Evolutionary conservation across 2,329 filamentous ascomycete genomes (phyloP), one percentile per base, ranked within the genome.

Genomic region (Aspergillaceae sp.): DNA sequence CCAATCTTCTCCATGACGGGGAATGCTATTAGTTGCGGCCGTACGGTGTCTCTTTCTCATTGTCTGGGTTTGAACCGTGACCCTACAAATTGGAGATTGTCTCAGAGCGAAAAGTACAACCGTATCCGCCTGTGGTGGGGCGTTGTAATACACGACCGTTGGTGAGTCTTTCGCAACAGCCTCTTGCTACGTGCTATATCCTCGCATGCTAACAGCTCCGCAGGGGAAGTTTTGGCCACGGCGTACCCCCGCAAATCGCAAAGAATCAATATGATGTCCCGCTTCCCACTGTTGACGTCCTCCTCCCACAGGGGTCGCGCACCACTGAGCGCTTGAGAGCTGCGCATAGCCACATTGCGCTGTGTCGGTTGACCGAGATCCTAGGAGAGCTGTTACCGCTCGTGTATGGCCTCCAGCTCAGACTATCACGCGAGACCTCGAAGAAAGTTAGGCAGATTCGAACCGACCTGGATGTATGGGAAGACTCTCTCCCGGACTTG

Each of bases 1-100:
- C 80, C 80, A 1, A 77, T 77, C 5, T 79, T 77, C 5, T 77
- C 77, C 1, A 74, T 82, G 56, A 75, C 79, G 4, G 78, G 78
- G 0, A 79, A 79, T 54, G 72, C 76, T 5, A 71, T 76, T 29
- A 74, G 74, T 9, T 74, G 73, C 48, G 75, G 75, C 0, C 72
- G 75, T 3, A 75, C 73, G 19, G 68, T 78, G 7, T 74, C 74
- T 4, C 64, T 80, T 26, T 74, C 76, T 6, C 75, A 79, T 49
- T 76, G 74, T 11, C 72, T 78, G 46, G 76, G 76, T 1, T 61
- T 79, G 34, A 77, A 80, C 50, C 69, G 77, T 29, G 74, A 79
- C 52, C 74, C 75, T 8, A 71, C 69, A 3, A 67, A 69, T 46
- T 79, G 76, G 76, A 74, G 72, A 40, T 66, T 77, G 1, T 70